Evolutionary conservation across 148 eudicot genomes (phyloP), one percentile per base, ranked within the genome.

Genomic region (Amaranthus cruentus): DNA sequence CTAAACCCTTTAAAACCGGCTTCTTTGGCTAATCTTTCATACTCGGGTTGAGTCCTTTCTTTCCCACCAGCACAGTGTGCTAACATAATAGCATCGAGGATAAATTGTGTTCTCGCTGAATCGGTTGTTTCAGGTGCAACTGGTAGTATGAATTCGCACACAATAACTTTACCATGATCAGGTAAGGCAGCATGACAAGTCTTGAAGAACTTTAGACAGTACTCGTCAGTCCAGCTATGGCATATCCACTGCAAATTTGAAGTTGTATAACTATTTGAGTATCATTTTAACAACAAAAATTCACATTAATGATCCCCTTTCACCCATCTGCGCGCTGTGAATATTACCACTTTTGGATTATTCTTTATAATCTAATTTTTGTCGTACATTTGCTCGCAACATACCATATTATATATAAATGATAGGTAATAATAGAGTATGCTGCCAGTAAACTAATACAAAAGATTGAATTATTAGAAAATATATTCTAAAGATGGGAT

Each of bases 191-290:
- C 83, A 42, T 87, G 84, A 81, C 98, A 90, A 11, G 88, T 90
- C 81, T 89, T 93, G 81, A 90, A 65, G 78, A 93, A 84, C 55
- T 81, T 87, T 28, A 85, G 48, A 83, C 98, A 93, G 72, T 93
- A 94, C 21, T 79, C 94, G 7, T 93, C 92, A 21, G 92, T 90
- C 98, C 98, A 93, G 11, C 87, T 94, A 64, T 93, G 98, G 47
- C 91, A 89, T n/a, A 93, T 89, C 96, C 96, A 90, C 96, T 91
- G 73, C 60, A 70, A 43, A 28, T 28, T 28, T 28, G 38, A 28
- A 28, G 38, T 28, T 28, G 38, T 28, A 28, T 28, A 28, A 28
- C 1, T 28, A 28, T 2, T 28, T 28, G 38, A 28, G 38, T 28
- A 28, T 28, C 38, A 28, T 28, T 28, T 28, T 2, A 28, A 28